These are phyloP conservation scores for Cubamyces lactineus DNA, from an alignment of 768 basidiomycete genomes.

Conservation along the genomic window DNA sequence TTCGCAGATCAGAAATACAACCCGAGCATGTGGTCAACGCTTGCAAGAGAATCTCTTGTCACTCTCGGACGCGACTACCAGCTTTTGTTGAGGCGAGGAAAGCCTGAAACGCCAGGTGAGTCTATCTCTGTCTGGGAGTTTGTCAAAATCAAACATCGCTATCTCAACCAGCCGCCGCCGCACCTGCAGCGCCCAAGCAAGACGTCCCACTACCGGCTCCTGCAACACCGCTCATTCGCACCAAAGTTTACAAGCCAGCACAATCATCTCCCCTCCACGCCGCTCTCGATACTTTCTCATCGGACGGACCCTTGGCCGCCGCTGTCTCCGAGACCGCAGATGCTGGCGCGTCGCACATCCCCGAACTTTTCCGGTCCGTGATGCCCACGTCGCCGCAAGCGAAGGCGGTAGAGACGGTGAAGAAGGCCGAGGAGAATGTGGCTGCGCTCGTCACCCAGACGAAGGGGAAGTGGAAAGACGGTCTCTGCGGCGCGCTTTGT, in stretches of 20 bases:
- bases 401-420: slow-evolving; percentile 27
- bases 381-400: slow-evolving; percentile 23
- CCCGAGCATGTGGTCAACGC: slow-evolving; percentile 63
- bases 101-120: slow-evolving; percentile 37
- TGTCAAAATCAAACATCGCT: slow-evolving; percentile 1
- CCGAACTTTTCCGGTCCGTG: slow-evolving; percentile 53
- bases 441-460: slow-evolving; percentile 18
- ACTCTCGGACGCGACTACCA: slow-evolving; percentile 73
- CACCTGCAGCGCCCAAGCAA: slow-evolving; percentile 35
- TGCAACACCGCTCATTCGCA: slow-evolving; percentile 40
- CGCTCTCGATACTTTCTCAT: slow-evolving; percentile 59
- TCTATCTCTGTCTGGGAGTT: background rate
- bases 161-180: slow-evolving; percentile 24
- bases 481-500: slow-evolving; percentile 22
- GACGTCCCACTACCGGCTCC: slow-evolving; percentile 43
- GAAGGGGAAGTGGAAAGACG: slow-evolving; percentile 20
- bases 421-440: slow-evolving; percentile 35
- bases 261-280: slow-evolving; percentile 53
- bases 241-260: slow-evolving; percentile 49
- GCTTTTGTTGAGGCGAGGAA: slow-evolving; percentile 61
- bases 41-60: slow-evolving; percentile 61
- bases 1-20: slow-evolving; percentile 72
- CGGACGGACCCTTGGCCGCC: slow-evolving; percentile 48
- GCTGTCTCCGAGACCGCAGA: slow-evolving; percentile 55
- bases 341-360: slow-evolving; percentile 49